Base-by-base conservation (phyloP, 225 moss, liverwort and hornwort genomes). In the Sphagnum contortum region DNA sequence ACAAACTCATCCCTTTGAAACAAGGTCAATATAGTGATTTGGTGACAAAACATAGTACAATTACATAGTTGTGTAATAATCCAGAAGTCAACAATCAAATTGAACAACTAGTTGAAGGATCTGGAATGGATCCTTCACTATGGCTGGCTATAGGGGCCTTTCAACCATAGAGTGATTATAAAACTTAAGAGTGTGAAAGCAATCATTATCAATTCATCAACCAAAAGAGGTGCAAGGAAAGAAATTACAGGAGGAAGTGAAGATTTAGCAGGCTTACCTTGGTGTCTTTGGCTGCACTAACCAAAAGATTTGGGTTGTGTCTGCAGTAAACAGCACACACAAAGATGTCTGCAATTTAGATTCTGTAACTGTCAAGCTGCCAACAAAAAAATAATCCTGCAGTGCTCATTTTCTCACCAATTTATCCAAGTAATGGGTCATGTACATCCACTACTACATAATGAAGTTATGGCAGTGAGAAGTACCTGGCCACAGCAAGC, bases 211-310 rank as follows among this genome's bases (percentile, higher is more conserved):
- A 29, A 29, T 1, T 29, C 29, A 29, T 29, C 29, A 29, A 29
- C 29, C 7, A 49, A 4, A 49, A 9, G 51, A 13, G 8, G 4
- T n/a, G 63, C 13, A 13, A 9, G 56, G 12, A 49, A 58, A 8
- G 44, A n/a, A 44, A 49, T 9, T 59, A 59, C 79, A 29, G 29
- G 29, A 29, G 29, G 29, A 29, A 29, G 29, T 29, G 29, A 29
- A 29, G 29, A 29, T 29, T 29, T 29, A 29, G 29, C 29, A 29
- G 29, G 29, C 29, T 29, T 29, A 29, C 86, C 86, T 89, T 89
- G 48, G 73, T 71, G 68, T 76, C 87, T 64, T 77, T 89, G 13
- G 87, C 87, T 70, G 87, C 84, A 71, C 87, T 89, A 64, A 87
- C 79, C 46, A 89, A 75, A 50, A 89, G 76, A 4, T 81, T 81